Base-by-base conservation (phyloP, 2,329 filamentous ascomycete genomes). In the Parasarocladium wereldwijsianum region DNA sequence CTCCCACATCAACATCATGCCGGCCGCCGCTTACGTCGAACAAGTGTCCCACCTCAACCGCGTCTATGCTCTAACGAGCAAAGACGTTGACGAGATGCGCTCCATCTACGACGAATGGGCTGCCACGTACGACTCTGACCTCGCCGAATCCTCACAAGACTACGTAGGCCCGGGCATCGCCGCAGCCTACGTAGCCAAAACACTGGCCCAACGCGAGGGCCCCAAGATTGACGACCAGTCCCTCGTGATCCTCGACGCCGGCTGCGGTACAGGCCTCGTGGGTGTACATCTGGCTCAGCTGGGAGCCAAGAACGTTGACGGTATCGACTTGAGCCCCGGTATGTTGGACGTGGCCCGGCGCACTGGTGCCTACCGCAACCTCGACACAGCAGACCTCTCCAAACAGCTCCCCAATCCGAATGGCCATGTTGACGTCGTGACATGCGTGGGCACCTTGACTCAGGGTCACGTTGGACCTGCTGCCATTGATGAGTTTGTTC, bases 181-280 rank as follows among this genome's bases (percentile, higher is more conserved):
- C 32, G 34, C 53, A 42, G 42, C 52, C 43, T 31, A 51, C 37
- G 38, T 59, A 34, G 38, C 51, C 41, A 23, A 49, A 24, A 32
- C 29, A 34, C 36, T 52, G 7, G 19, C 28, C 19, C 19, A 30
- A 21, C 23, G 28, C 28, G 5, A 24, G 15, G 28, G 28, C 24
- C 38, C 38, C 8, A 36, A 36, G 16, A 38, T 47, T 30, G 36
- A 35, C 33, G 35, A 37, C n/a, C 34, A 38, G 13, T 20, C 28
- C 8, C 20, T 44, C 18, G 35, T 40, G 34, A 58, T 70, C 32
- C 53, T 67, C 0, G 66, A 70, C 34, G 64, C 64, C 14, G 66
- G 66, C n/a, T 69, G 65, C 34, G 66, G 66, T 4, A 70, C 64
- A 1, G 66, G 66, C 1, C 55, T 67, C 7, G 64, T 66, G 8